These are phyloP conservation scores for Aspergillus chevalieri DNA, from an alignment of 2,329 filamentous ascomycete genomes.

Conservation along the genomic window DNA sequence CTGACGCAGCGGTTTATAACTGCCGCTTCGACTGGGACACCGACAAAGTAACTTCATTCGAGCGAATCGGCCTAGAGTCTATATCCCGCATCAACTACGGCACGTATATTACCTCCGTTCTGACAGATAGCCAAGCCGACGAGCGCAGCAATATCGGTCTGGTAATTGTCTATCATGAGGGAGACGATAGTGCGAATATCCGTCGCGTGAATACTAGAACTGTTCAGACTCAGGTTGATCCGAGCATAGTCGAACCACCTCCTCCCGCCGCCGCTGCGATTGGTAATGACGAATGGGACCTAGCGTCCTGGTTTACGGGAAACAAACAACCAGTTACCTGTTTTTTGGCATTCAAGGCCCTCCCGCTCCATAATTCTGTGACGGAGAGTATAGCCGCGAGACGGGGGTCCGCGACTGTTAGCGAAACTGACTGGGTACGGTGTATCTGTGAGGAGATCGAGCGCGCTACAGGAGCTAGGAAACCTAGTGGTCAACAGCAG, in stretches of 20 bases:
- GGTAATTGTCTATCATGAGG: constrained; percentile 68
- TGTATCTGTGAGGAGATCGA: constrained; percentile 72
- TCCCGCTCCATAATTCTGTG: constrained; percentile 30
- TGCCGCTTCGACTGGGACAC: constrained; percentile 92
- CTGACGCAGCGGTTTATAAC: constrained; percentile 76
- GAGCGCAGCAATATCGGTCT: constrained; percentile 77
- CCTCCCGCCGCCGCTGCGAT: constrained; percentile 17
- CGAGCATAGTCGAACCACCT: neutral
- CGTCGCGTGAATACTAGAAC: constrained; percentile 80
- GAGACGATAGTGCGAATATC: constrained; percentile 56
- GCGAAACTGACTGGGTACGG: constrained; percentile 51
- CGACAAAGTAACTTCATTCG: constrained; percentile 90
- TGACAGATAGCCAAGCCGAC: constrained; percentile 71
- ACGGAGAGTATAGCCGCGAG: constrained; percentile 10
- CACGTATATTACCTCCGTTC: constrained; percentile 82
- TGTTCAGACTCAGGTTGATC: constrained; percentile 51
- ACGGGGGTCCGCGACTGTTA: constrained; percentile 22
- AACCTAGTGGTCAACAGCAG: neutral
- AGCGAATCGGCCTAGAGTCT: constrained; percentile 71
- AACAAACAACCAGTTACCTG: constrained; percentile 24
- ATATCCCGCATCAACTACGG: constrained; percentile 69
- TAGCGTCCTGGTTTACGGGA: constrained; percentile 35
- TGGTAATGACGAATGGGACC: constrained; percentile 32
- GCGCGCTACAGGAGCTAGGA: constrained; percentile 49
- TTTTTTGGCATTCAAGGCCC: constrained; percentile 40